A percentile compares a stretch with the other conserved stretches of the same genome.
phyloP scores from a whole-genome alignment of 2,329 filamentous ascomycete species.

The Alternaria sp. region DNA sequence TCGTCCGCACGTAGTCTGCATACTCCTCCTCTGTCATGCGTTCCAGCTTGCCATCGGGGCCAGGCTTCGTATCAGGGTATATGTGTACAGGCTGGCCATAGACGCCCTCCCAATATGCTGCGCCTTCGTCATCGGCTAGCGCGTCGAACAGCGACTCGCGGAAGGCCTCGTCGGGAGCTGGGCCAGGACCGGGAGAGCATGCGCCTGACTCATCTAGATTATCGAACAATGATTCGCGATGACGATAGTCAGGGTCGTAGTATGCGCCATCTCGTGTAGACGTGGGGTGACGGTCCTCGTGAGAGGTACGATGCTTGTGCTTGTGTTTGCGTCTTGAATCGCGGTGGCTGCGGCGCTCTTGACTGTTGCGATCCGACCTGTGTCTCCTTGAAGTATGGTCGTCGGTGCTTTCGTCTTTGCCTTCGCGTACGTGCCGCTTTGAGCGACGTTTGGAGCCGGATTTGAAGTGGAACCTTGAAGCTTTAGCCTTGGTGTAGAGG shows the following conservation, averaged over 20 bases:
- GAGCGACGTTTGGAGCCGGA: slow-evolving; percentile 32
- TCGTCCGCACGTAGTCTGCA: slow-evolving; percentile 79
- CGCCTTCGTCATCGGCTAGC: slow-evolving; percentile 95
- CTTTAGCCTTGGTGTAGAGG: slow-evolving; percentile 36
- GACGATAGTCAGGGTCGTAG: slow-evolving; percentile 39
- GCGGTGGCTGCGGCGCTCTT: slow-evolving; percentile 13
- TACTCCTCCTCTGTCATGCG: slow-evolving; percentile 95
- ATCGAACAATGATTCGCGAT: slow-evolving; percentile 46
- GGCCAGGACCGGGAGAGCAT: slow-evolving; percentile 29
- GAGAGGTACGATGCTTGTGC: slow-evolving; percentile 24
- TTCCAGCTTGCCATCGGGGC: slow-evolving; percentile 68
- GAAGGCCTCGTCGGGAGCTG: slow-evolving; percentile 76
- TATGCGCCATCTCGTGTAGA: slow-evolving; percentile 42
- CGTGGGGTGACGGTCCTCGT: slow-evolving; percentile 31
- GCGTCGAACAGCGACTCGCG: slow-evolving; percentile 95
- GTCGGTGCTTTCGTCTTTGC: slow-evolving; percentile 13
- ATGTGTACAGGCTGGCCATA: slow-evolving; percentile 94
- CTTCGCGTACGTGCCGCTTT: slow-evolving; percentile 25
- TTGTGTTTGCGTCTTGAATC: slow-evolving; percentile 31
- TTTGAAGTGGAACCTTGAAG: slow-evolving; percentile 53
- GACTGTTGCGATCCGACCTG: slow-evolving; percentile 19
- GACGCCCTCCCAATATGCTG: slow-evolving; percentile 93
- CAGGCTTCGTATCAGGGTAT: slow-evolving; percentile 69
- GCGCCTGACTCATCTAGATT: slow-evolving; percentile 45
- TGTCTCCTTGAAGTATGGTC: slow-evolving; percentile 23